Percentiles rank a stretch among this genome's conserved stretches.
Evolutionary conservation across 106 monocot genomes (phyloP).

Genomic region (Acorus gramineus): DNA sequence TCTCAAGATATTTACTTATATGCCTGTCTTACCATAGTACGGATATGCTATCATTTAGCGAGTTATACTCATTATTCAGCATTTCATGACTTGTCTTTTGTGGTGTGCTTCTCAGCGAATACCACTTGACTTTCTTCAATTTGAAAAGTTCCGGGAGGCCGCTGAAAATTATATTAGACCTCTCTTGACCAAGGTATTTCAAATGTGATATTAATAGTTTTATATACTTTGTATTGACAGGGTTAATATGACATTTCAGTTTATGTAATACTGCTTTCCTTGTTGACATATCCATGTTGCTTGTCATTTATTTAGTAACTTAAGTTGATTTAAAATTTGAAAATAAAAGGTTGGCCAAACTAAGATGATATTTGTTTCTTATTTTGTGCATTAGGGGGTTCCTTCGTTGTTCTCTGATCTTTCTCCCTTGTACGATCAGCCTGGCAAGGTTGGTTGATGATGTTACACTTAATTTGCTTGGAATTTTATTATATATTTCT

Average conservation of each 20-base stretch:
- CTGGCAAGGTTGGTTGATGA: constrained; percentile 50
- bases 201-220: too few species aligned
- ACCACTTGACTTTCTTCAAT: constrained; percentile 93
- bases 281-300: not conserved
- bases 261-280: not conserved
- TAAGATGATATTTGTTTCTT: not conserved
- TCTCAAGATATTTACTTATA: too few species aligned
- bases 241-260: not conserved
- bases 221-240: too few species aligned
- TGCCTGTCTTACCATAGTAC: too few species aligned
- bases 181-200: constrained; percentile 70
- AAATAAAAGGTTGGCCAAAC: not conserved
- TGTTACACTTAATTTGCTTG: too few species aligned
- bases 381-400: constrained; percentile 49
- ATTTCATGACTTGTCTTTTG: too few species aligned
- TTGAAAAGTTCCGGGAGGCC: constrained; percentile 66
- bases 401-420: constrained; percentile 96
- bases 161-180: constrained; percentile 77
- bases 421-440: constrained; percentile 72
- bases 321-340: not conserved
- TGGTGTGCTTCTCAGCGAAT: constrained; percentile 45
- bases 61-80: too few species aligned
- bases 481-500: too few species aligned
- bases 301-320: not conserved
- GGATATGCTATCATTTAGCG: too few species aligned